Base-by-base conservation (phyloP, 1,139 yeast species). In the Sugiyamaella castrensis region DNA sequence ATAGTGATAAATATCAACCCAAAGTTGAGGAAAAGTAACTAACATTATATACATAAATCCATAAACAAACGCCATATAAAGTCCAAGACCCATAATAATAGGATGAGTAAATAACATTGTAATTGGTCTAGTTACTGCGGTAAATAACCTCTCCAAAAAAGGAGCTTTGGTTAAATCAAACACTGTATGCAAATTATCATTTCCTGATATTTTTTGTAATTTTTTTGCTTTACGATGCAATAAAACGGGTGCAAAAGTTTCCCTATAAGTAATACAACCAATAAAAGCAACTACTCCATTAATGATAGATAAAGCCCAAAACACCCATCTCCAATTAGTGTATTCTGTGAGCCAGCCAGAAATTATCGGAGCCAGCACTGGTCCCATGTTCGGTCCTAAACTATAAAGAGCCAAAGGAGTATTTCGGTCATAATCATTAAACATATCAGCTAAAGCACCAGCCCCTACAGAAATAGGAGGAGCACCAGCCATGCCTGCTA, bases 381-480 rank as follows among this genome's bases (percentile, higher is more conserved):
- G 85, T 0, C 89, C 91, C 0, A 78, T 66, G 24, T 59, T 50
- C 1, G 87, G 86, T 26, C 83, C 82, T 28, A 80, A 60, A 0
- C 80, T 72, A 62, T 77, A 82, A n/a, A 79, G 65, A 0, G 83
- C 81, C 72, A 82, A 70, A 1, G 87, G 86, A 30, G 71, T 59
- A 43, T 77, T 80, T 43, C 87, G 70, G 39, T 76, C 72, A 31
- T 66, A 59, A 54, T 79, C 80, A 42, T 71, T 70, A 67, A 75
- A 82, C 50, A 81, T 63, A 60, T 82, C 88, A n/a, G 84, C 83
- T 43, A 82, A 63, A 4, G 81, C 76, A 30, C 87, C 88, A 1
- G 85, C 86, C n/a, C 86, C 85, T n/a, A 81, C 82, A 46, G 81
- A 78, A 41, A 82, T 66, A 1, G 87, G 80, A 1, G 85, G 82